Evolutionary conservation across 1,284 basidiomycete genomes (phyloP).

Genomic region (Rhodotorula mucilaginosa): DNA sequence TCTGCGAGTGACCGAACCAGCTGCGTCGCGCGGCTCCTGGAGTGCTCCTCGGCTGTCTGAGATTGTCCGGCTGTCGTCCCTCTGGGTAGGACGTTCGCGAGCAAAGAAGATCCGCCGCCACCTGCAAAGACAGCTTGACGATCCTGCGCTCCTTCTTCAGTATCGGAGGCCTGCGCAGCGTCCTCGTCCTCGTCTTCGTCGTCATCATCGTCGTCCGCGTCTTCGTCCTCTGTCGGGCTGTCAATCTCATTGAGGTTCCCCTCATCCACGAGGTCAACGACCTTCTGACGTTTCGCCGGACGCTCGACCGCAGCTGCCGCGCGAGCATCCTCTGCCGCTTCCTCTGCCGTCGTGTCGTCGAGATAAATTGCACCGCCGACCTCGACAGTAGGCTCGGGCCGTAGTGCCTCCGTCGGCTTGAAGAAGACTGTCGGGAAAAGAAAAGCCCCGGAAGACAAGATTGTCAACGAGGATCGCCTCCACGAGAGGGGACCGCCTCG

Average conservation of each 20-base stretch:
- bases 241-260: background rate
- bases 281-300: background rate
- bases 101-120: too few relatives aligned
- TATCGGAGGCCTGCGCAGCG: too few relatives aligned
- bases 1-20: too few relatives aligned
- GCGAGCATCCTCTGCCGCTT: background rate
- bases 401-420: background rate
- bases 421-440: background rate
- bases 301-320: background rate
- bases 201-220: background rate
- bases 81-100: too few relatives aligned
- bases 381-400: background rate
- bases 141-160: too few relatives aligned
- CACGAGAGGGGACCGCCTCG: background rate
- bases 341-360: background rate
- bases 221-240: background rate
- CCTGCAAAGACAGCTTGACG: too few relatives aligned
- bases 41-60: too few relatives aligned
- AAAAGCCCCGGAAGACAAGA: background rate
- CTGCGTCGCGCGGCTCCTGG: too few relatives aligned
- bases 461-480: background rate
- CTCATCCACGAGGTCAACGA: background rate
- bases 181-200: too few relatives aligned
- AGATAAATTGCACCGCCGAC: background rate
- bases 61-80: too few relatives aligned